These are phyloP conservation scores for Monosporascus sp. DNA, from an alignment of 2,329 filamentous ascomycete genomes.

Conservation along the genomic window DNA sequence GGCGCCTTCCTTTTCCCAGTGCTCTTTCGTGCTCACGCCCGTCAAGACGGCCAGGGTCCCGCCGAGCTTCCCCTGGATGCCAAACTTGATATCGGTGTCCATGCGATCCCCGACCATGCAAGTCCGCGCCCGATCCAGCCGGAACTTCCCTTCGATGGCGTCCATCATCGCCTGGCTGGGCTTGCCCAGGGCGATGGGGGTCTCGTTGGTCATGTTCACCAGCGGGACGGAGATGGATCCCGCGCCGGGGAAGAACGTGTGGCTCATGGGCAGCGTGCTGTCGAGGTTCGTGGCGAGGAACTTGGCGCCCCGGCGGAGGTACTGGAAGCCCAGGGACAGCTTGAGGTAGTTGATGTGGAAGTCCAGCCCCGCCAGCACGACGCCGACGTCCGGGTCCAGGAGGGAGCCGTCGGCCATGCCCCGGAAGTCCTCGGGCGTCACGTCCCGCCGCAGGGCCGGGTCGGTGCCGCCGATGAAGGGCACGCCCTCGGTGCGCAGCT, in stretches of 20 bases:
- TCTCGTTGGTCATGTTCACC: conserved; percentile 61
- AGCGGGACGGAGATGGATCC: conserved; percentile 77
- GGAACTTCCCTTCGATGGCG: conserved; percentile 92
- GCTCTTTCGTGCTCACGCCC: conserved; percentile 79
- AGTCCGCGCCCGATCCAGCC: conserved; percentile 74
- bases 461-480: conserved; percentile 85
- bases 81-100: conserved; percentile 95
- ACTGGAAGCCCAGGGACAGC: conserved; percentile 77
- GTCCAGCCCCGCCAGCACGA: conserved; percentile 86
- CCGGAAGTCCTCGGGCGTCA: conserved; percentile 74
- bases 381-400: conserved; percentile 82
- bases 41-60: conserved; percentile 89
- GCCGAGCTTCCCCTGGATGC: conserved; percentile 82
- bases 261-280: conserved; percentile 77
- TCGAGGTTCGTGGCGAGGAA: conserved; percentile 95
- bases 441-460: conserved; percentile 67
- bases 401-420: conserved; percentile 68
- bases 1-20: conserved; percentile 67
- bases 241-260: conserved; percentile 84
- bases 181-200: conserved; percentile 81
- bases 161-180: conserved; percentile 99
- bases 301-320: conserved; percentile 72
- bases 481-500: conserved; percentile 74
- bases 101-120: conserved; percentile 96
- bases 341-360: conserved; percentile 97